Evolutionary conservation across 495 filamentous ascomycete genomes (phyloP).

Genomic region (Aspergillus leporis): DNA sequence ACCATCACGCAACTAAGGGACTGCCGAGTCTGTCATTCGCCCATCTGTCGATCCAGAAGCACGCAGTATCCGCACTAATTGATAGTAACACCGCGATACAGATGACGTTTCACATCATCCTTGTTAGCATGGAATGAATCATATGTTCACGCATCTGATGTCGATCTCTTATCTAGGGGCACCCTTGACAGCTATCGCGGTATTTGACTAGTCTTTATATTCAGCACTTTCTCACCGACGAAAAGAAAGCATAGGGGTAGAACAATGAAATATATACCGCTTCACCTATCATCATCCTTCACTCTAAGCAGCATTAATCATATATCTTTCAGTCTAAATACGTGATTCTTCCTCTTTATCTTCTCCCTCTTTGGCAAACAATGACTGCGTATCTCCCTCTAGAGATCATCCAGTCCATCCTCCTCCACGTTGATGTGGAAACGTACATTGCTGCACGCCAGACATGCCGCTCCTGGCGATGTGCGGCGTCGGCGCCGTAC

Average conservation of each 20-base stretch:
- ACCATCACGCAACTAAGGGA: conserved; percentile 3
- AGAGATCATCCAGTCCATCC: conserved; percentile 24
- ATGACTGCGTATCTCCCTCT: conserved; percentile 18
- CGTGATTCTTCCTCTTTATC: neutral
- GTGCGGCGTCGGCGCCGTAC: conserved; percentile 20
- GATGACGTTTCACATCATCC: neutral
- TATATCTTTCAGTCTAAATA: conserved; percentile 1
- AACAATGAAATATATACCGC: neutral
- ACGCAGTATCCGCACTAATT: neutral
- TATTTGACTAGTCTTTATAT: conserved; percentile 2
- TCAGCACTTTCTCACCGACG: neutral
- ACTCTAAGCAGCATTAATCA: neutral
- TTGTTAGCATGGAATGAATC: neutral
- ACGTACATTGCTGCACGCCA: conserved; percentile 18
- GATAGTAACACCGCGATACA: neutral
- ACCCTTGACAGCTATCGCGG: neutral
- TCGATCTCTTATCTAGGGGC: neutral
- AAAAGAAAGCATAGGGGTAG: neutral
- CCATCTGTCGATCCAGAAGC: neutral
- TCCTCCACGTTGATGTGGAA: conserved; percentile 18
- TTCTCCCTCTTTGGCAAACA: neutral
- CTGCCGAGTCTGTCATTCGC: conserved; percentile 1
- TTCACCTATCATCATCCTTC: neutral
- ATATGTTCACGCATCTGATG: conserved; percentile 4
- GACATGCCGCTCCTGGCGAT: conserved; percentile 18